These are phyloP conservation scores for Nemania sp. DNA, from an alignment of 2,329 filamentous ascomycete genomes.

Conservation along the genomic window DNA sequence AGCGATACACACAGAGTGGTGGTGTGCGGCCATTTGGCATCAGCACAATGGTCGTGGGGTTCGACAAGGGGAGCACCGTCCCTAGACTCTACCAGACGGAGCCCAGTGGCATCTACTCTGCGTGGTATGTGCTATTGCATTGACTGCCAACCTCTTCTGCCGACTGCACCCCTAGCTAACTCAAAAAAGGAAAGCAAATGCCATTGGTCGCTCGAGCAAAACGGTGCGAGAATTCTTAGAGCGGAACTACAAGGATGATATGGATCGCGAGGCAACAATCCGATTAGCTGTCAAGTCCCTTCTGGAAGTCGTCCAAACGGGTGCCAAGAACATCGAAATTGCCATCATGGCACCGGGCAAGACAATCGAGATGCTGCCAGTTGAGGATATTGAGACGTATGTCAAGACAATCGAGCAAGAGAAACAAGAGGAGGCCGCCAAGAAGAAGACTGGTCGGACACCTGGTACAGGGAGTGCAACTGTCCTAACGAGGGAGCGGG, in stretches of 20 bases:
- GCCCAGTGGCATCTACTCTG: constrained; percentile 98
- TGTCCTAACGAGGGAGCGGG: constrained; percentile 68
- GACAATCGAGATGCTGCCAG: constrained; percentile 86
- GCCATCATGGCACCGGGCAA: constrained; percentile 96
- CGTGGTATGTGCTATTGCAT: constrained; percentile 69
- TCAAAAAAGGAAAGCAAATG: constrained; percentile 87
- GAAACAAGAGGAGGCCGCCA: constrained; percentile 97
- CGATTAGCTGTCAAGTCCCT: constrained; percentile 97
- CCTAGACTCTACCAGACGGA: constrained; percentile 97
- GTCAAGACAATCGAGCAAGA: constrained; percentile 99
- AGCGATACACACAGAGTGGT: constrained; percentile 98
- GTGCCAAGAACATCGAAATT: constrained; percentile 99
- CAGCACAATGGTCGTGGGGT: constrained; percentile 97
- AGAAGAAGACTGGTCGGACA: constrained; percentile 85
- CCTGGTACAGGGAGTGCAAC: constrained; percentile 71
- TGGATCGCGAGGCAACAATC: constrained; percentile 95
- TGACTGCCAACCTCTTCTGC: background rate
- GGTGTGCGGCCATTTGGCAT: constrained; percentile 99
- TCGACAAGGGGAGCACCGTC: constrained; percentile 87
- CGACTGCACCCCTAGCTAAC: constrained; percentile 13
- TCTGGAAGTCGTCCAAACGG: constrained; percentile 96
- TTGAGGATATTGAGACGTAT: constrained; percentile 94
- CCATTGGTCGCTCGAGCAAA: constrained; percentile 97
- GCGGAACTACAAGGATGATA: constrained; percentile 97
- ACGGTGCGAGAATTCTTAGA: constrained; percentile 98